phyloP scores from a whole-genome alignment of 495 filamentous ascomycete species.

The Bacidia gigantensis region DNA sequence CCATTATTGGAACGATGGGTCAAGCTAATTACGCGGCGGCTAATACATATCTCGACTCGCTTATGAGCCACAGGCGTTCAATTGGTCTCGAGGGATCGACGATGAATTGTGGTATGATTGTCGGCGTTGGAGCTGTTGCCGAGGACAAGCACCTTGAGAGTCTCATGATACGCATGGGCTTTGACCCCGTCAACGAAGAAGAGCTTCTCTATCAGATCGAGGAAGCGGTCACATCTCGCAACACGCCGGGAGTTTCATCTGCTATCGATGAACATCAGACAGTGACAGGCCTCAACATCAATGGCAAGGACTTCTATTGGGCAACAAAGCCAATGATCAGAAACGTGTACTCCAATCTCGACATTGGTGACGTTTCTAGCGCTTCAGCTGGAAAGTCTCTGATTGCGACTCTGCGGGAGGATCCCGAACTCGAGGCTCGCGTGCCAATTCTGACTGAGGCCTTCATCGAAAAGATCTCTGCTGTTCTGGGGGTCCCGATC shows the following conservation, averaged over 20 bases:
- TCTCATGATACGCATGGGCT: constrained; percentile 15
- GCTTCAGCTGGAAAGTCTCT: constrained; percentile 3
- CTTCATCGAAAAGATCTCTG: constrained; percentile 21
- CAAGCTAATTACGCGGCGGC: constrained; percentile 36
- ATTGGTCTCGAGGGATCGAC: constrained; percentile 24
- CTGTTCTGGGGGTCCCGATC: constrained; percentile 15
- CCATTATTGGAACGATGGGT: constrained; percentile 22
- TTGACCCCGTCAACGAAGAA: constrained; percentile 18
- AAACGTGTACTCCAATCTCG: constrained; percentile 18
- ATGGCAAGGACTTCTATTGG: constrained; percentile 20
- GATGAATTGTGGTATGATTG: constrained; percentile 31
- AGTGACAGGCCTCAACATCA: constrained; percentile 16
- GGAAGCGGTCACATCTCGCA: constrained; percentile 15
- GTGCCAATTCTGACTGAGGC: constrained; percentile 12
- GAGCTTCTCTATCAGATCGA: constrained; percentile 23
- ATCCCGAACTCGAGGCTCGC: constrained; percentile 5
- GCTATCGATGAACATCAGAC: constrained; percentile 16
- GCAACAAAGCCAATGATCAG: constrained; percentile 13
- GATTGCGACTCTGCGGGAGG: constrained; percentile 5
- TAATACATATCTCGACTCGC: constrained; percentile 32
- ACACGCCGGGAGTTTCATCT: not conserved
- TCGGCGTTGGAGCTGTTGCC: constrained; percentile 30
- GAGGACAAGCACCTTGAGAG: constrained; percentile 13
- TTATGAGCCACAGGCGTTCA: constrained; percentile 28
- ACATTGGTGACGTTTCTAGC: constrained; percentile 10